phyloP scores from a whole-genome alignment of 495 filamentous ascomycete genomes.

The Parathielavia hyrcaniae region DNA sequence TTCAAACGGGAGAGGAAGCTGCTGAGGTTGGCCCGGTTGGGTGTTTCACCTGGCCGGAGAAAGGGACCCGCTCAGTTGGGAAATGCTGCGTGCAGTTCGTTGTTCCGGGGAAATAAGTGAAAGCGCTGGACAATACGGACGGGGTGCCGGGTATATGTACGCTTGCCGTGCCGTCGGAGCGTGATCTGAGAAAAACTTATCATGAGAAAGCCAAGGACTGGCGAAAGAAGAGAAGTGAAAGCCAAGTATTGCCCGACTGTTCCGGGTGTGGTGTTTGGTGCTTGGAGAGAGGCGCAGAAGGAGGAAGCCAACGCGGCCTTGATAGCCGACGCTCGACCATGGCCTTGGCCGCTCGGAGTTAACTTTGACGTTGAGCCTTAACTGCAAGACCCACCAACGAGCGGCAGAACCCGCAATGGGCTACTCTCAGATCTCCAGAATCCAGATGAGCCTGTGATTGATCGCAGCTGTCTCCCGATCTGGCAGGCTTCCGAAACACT shows the following conservation, averaged over 20 bases:
- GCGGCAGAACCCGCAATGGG: conserved; percentile 1
- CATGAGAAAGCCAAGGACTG: conserved; percentile 2
- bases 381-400: conserved; percentile 9
- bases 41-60: conserved; percentile 12
- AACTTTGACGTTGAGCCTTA: conserved; percentile 7
- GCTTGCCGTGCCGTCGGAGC: not conserved
- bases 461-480: conserved; percentile 7
- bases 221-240: conserved; percentile 10
- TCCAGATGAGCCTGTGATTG: too few relatives aligned
- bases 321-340: conserved; percentile 3
- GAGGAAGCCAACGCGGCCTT: conserved; percentile 9
- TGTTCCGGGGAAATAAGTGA: not conserved
- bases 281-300: conserved; percentile 6
- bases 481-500: conserved; percentile 6
- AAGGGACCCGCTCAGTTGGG: not conserved
- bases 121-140: not conserved
- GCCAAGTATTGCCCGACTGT: not conserved
- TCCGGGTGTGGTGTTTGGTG: not conserved
- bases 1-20: conserved; percentile 1
- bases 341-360: conserved; percentile 9
- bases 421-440: conserved; percentile 11
- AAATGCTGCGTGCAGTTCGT: not conserved
- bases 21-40: not conserved
- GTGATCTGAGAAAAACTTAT: not conserved
- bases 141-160: not conserved